A percentile compares a stretch with the other conserved stretches of the same genome.
These are phyloP conservation scores for Sporothrix dimorphospora DNA, from an alignment of 2,329 filamentous ascomycete species.

Conservation along the genomic window DNA sequence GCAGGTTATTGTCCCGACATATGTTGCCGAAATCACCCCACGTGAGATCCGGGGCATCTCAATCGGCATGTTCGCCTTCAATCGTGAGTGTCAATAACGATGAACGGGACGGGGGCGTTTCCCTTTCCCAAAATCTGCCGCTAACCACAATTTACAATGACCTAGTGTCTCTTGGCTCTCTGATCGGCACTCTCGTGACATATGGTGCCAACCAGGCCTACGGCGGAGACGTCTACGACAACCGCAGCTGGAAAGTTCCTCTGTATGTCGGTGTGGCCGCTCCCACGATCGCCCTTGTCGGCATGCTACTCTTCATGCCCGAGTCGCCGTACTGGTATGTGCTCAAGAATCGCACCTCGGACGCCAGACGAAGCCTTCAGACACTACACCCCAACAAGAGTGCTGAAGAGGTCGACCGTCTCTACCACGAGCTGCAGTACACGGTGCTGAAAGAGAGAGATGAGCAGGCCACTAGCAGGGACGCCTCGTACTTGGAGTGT, in stretches of 20 bases:
- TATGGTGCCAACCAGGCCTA: background rate
- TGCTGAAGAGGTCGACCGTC: background rate
- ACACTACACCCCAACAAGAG: background rate
- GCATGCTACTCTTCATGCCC: background rate
- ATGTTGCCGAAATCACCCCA: background rate
- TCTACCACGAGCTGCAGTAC: background rate
- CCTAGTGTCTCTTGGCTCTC: background rate
- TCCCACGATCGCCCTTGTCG: background rate
- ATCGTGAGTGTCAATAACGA: background rate
- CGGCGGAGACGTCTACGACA: background rate
- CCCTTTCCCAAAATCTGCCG: too few species aligned
- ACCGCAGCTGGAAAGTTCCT: background rate
- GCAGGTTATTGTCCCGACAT: background rate
- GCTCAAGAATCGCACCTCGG: background rate
- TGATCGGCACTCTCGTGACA: background rate
- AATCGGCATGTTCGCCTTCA: background rate
- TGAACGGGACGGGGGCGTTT: too few species aligned
- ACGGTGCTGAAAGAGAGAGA: background rate
- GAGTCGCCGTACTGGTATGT: constrained; percentile 2
- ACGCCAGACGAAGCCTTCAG: background rate
- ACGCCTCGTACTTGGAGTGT: constrained; percentile 2
- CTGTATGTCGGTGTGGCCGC: background rate
- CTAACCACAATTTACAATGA: too few species aligned
- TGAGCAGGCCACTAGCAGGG: background rate
- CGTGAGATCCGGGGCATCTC: background rate